Percentiles rank a stretch among this genome's conserved stretches.
These are phyloP conservation scores for Fragosphaeria purpurea DNA, from an alignment of 2,329 filamentous ascomycete species.

Conservation along the genomic window DNA sequence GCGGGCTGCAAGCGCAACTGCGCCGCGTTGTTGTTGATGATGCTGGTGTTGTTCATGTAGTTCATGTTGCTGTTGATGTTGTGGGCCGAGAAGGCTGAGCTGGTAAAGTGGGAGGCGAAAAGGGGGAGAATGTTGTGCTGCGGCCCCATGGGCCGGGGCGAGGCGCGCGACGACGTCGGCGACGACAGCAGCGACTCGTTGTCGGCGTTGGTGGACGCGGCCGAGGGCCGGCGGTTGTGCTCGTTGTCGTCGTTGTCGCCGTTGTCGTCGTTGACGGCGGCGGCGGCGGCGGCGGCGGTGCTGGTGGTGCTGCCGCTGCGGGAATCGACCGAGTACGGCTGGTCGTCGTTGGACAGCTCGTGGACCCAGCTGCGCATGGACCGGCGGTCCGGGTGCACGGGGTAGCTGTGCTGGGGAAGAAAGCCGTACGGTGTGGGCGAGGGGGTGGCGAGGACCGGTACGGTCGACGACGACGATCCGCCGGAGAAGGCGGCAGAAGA, in stretches of 20 bases:
- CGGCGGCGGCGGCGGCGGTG: background rate
- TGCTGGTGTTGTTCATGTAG: background rate
- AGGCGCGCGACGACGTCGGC: background rate
- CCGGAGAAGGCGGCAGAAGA: no score
- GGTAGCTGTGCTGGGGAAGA: background rate
- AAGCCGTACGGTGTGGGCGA: background rate
- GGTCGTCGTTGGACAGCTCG: constrained; percentile 1
- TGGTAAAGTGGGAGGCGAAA: background rate
- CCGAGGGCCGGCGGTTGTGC: background rate
- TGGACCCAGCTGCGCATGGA: constrained; percentile 3
- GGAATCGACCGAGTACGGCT: background rate
- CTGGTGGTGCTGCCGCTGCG: background rate
- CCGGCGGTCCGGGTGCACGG: background rate
- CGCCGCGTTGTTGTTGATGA: background rate
- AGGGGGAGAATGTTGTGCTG: background rate
- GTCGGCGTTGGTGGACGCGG: constrained; percentile 1
- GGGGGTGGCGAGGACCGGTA: background rate
- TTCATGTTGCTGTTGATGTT: background rate
- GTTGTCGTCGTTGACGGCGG: no score
- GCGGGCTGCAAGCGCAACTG: no score
- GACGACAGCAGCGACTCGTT: constrained; percentile 5
- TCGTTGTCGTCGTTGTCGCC: background rate
- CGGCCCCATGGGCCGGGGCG: constrained; percentile 1
- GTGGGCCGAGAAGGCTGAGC: no score
- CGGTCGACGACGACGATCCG: background rate